These are phyloP conservation scores for Dictyostelium firmibasis DNA, from an alignment of 78 protist species.

Conservation along the genomic window DNA sequence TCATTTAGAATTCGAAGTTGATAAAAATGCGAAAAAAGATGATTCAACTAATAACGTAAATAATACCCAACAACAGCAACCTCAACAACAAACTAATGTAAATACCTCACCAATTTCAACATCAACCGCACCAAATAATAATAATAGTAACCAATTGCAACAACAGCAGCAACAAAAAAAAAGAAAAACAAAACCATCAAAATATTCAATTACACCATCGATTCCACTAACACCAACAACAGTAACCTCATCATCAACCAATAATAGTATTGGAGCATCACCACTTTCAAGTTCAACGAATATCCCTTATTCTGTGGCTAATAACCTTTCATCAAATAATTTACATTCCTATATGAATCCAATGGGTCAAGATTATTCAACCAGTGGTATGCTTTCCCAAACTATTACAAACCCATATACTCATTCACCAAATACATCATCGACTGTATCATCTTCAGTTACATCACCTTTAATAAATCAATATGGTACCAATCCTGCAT, in stretches of 20 bases:
- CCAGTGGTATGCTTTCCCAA: neutral
- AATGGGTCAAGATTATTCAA: neutral
- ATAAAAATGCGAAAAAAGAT: constrained; percentile 15
- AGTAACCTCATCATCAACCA: neutral
- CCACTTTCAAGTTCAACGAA: neutral
- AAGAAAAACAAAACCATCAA: constrained; percentile 63
- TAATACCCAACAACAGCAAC: no score
- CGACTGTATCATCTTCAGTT: constrained; percentile 19
- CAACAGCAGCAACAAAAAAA: neutral
- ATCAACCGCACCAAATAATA: neutral
- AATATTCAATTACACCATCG: constrained; percentile 24
- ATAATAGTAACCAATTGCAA: neutral
- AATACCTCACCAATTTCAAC: neutral
- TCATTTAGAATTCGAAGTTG: constrained; percentile 53
- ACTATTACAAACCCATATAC: neutral
- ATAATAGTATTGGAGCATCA: constrained; percentile 1
- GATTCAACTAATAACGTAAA: neutral
- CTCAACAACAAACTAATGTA: neutral
- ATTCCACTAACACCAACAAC: neutral
- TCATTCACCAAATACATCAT: neutral
- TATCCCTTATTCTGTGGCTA: neutral
- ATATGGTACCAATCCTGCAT: neutral
- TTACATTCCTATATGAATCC: constrained; percentile 2
- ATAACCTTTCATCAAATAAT: neutral
- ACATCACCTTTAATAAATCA: constrained; percentile 1